Evolutionary conservation across 1,284 basidiomycete species (phyloP).

Genomic region (Boletus sp.): DNA sequence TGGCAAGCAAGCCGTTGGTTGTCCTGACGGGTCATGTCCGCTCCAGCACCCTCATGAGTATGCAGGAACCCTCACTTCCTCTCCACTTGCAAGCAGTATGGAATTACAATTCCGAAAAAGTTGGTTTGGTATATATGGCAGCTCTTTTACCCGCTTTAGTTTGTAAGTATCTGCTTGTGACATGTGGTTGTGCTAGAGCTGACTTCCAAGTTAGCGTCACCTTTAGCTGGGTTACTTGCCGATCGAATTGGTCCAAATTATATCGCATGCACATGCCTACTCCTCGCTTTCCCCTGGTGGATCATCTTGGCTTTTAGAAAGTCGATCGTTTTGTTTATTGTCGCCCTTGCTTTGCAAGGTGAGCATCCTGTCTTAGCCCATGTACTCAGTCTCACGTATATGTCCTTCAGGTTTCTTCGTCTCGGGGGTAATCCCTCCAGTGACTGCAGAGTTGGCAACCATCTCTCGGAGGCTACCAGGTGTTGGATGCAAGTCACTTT

Average conservation of each 20-base stretch:
- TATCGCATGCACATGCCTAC: conserved; percentile 47
- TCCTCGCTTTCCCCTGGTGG: conserved; percentile 66
- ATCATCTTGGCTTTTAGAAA: conserved; percentile 50
- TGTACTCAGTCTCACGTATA: conserved; percentile 4
- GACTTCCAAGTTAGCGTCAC: conserved; percentile 43
- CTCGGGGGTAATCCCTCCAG: conserved; percentile 52
- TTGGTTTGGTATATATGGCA: conserved; percentile 71
- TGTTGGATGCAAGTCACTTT: conserved; percentile 56
- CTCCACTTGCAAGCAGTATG: conserved; percentile 61
- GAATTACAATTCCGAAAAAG: conserved; percentile 54
- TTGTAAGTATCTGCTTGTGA: conserved; percentile 40
- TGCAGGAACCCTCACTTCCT: conserved; percentile 63
- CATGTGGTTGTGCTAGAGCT: background rate
- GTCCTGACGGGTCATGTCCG: background rate
- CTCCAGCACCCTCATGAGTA: conserved; percentile 48
- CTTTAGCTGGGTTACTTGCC: conserved; percentile 56
- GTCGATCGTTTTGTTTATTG: conserved; percentile 58
- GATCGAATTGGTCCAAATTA: conserved; percentile 63
- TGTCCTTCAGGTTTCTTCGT: conserved; percentile 51
- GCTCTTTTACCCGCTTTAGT: conserved; percentile 65
- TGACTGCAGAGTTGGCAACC: conserved; percentile 61
- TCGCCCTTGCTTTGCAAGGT: conserved; percentile 57
- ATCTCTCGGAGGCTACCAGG: conserved; percentile 53
- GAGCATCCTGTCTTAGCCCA: conserved; percentile 19
- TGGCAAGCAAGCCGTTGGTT: background rate